Conservation (phyloP, 202 grass and related monocot species). For the Bolboschoenoplectus hybrid region DNA sequence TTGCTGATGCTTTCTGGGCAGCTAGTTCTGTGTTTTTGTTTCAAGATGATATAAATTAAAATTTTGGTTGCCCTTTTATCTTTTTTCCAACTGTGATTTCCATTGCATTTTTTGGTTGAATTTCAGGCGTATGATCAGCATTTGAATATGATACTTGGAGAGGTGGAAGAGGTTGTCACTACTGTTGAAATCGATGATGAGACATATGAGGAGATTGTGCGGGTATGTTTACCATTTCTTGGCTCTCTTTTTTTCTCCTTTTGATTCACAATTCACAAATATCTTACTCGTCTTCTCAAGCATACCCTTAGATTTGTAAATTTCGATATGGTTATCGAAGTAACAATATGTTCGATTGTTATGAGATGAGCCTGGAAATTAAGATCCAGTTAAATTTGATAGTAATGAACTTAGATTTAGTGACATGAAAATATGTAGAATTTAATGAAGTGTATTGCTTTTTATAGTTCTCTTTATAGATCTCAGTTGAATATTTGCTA, state of each 20-base stretch:
- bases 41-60: neutral
- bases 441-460: neutral
- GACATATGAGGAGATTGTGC: constrained; percentile 98
- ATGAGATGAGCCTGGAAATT: neutral
- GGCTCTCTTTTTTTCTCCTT: neutral
- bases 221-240: constrained; percentile 50
- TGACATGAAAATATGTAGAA: neutral
- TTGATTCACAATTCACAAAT: neutral
- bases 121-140: constrained; percentile 95
- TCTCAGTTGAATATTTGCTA: neutral
- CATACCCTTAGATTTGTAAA: neutral
- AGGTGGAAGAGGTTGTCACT: constrained; percentile 97
- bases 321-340: neutral
- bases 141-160: constrained; percentile 98
- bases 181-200: constrained; percentile 96
- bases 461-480: neutral
- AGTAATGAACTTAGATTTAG: neutral
- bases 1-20: neutral
- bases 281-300: neutral
- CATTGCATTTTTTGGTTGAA: constrained; percentile 21
- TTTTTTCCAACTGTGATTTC: neutral
- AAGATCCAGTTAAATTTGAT: neutral
- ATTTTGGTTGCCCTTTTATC: neutral
- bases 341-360: neutral
- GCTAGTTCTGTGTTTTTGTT: neutral